Conservation (phyloP, 2,329 filamentous ascomycete species). For the Didymella pinodella region DNA sequence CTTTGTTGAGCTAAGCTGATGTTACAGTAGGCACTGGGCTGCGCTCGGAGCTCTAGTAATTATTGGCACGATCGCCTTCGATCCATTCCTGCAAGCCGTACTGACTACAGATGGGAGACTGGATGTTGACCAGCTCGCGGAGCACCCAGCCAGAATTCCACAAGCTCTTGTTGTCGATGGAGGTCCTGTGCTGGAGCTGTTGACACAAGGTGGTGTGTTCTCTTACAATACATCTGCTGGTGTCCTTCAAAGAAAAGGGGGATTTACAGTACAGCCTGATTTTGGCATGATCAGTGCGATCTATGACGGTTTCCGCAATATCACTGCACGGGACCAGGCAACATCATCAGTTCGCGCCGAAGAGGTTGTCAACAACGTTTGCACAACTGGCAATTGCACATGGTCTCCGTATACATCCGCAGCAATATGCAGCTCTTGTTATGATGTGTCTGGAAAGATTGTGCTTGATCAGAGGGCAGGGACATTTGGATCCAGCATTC, state of each 20-base stretch:
- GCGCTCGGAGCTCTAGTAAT: constrained; percentile 18
- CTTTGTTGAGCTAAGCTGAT: too few species aligned
- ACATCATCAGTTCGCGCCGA: neutral
- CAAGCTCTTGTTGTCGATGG: neutral
- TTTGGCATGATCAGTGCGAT: constrained; percentile 23
- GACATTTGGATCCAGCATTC: too few species aligned
- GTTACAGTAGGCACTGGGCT: constrained; percentile 17
- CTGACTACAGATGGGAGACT: neutral
- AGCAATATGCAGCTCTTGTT: constrained; percentile 21
- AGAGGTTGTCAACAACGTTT: constrained; percentile 4
- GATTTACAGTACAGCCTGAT: constrained; percentile 6
- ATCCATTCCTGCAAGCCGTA: constrained; percentile 18
- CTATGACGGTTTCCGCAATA: constrained; percentile 18
- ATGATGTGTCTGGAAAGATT: constrained; percentile 9
- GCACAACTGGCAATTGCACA: constrained; percentile 22
- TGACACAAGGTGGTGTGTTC: too few species aligned
- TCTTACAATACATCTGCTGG: neutral
- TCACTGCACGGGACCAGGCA: neutral
- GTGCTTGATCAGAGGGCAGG: too few species aligned
- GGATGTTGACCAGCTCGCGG: neutral
- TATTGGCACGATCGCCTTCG: constrained; percentile 14
- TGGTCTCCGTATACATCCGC: constrained; percentile 17
- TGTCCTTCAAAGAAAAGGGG: neutral
- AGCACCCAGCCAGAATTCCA: neutral
- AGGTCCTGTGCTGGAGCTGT: neutral